Evolutionary conservation across 2,329 filamentous ascomycete genomes (phyloP), one percentile per base, ranked within the genome.

Genomic region (Sarocladiaceae sp.): DNA sequence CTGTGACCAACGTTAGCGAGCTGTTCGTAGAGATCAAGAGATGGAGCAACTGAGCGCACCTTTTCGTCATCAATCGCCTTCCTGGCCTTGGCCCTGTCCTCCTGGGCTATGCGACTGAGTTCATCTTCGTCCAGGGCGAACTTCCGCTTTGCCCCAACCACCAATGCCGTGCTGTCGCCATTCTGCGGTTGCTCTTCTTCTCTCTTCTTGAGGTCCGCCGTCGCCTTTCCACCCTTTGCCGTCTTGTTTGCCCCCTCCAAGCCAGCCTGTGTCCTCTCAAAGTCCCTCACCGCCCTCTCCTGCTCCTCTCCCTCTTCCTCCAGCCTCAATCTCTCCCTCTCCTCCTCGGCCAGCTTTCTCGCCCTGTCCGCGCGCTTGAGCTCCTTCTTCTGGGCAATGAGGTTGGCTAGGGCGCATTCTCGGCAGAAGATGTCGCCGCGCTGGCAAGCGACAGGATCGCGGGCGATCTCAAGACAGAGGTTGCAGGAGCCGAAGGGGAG

Each of bases 371-470:
- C 59, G 0, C 93, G 79, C 61, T 89, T 93, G 51, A 95, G 90
- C 59, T 97, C 93, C 66, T 90, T 86, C 54, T 88, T 83, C 64
- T 98, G 91, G 1, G 88, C 78, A 1, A 97, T 73, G n/a, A 98
- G 81, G 56, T 97, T 95, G 53, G 73, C 82, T 44, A 97, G 78
- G 7, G 89, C 90, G 67, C 91, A 98, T 68, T 97, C 93, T 54
- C 88, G 82, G 63, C 91, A 98, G 69, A 97, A 97, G 12, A 98
- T 73, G 63, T 97, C 90, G 49, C 91, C 91, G 51, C 82, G 78
- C 3, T 77, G 70, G 63, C 91, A 97, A 18, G 88, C 82, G 27
- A 96, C 88, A 1, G 93, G 90, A 37, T 88, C 80, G 23, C 83
- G 78, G 16, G 90, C 85, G 6, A 83, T 78, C 48, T 89, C 79